Base-by-base conservation (phyloP, 2,329 filamentous ascomycete genomes). In the Trichoderma semiorbis region DNA sequence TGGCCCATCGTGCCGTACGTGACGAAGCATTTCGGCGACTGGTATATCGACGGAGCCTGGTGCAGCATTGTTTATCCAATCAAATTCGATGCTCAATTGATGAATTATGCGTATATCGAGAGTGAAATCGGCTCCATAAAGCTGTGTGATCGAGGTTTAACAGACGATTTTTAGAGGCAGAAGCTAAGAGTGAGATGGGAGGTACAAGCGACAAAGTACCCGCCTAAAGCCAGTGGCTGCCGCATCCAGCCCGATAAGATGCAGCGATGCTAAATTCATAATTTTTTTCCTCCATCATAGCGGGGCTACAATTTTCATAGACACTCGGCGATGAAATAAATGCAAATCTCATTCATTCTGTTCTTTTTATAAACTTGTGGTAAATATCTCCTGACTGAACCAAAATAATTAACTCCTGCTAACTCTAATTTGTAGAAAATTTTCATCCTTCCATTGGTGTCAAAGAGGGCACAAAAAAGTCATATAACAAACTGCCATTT, bases 11-110 rank as follows among this genome's bases (percentile, higher is more conserved):
- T 84, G 53, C 90, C 90, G 77, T 93, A 89, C 1, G 91, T 92
- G 74, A 93, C 90, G 80, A 88, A 91, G 80, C 93, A 95, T 86
- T 92, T 96, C 69, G 88, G 84, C 50, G 83, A 78, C 76, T 88
- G 86, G 74, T 88, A 87, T 63, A 87, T 80, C 3, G 84, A 85
- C 2, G 79, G 75, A 14, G 82, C 76, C 21, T 86, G 81, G 0
- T 84, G 80, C 34, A 88, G 79, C 86, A 88, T 89, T 11, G 28
- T 5, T 12, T 53, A 2, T 24, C 2, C 47, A 53, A 53, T 74
- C 30, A n/a, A 43, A 7, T 10, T 1, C 10, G 47, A 30, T 21
- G 50, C 10, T 8, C 10, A n/a, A 16, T 30, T 7, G 12, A 14
- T 7, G 8, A 34, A n/a, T 24, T 28, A 14, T 28, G 36, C 21